Evolutionary conservation across 768 basidiomycete species (phyloP).

Genomic region (Russula brevipes): DNA sequence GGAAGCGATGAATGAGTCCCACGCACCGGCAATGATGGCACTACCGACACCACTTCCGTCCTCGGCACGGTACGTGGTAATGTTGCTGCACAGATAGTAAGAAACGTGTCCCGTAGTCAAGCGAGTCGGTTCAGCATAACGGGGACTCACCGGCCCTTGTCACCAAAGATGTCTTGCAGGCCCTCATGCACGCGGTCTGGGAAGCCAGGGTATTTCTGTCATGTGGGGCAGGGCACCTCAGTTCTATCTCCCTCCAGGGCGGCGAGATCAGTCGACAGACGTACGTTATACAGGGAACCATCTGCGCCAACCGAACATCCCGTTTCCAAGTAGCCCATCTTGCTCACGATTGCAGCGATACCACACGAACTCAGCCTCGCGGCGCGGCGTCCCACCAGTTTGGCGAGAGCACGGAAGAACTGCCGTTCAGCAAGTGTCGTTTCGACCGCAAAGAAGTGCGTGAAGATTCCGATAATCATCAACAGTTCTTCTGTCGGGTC

Average conservation of each 20-base stretch:
- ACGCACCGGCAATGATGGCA: constrained; percentile 85
- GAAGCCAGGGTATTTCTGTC: constrained; percentile 95
- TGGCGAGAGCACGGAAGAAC: constrained; percentile 93
- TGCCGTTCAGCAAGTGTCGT: constrained; percentile 95
- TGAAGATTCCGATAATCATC: constrained; percentile 95
- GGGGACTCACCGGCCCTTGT: constrained; percentile 75
- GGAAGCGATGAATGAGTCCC: not conserved
- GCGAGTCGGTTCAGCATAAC: not conserved
- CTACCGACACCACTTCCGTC: constrained; percentile 94
- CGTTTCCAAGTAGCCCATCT: constrained; percentile 89
- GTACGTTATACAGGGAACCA: constrained; percentile 90
- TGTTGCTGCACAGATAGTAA: constrained; percentile 42
- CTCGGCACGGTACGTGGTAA: constrained; percentile 78
- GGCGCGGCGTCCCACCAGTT: constrained; percentile 82
- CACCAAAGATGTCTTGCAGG: constrained; percentile 90
- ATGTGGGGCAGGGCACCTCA: not conserved
- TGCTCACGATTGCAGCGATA: constrained; percentile 93
- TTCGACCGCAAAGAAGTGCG: constrained; percentile 94
- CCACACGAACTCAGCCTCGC: constrained; percentile 92
- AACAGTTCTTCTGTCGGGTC: constrained; percentile 96
- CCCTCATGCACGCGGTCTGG: constrained; percentile 91
- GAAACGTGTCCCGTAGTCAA: not conserved
- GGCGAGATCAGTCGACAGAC: constrained; percentile 28
- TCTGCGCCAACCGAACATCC: constrained; percentile 89
- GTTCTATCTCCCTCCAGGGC: not conserved